Percentiles rank a stretch among this genome's conserved stretches.
These are phyloP conservation scores for Parathielavia hyrcaniae DNA, from an alignment of 495 filamentous ascomycete species.

Conservation along the genomic window DNA sequence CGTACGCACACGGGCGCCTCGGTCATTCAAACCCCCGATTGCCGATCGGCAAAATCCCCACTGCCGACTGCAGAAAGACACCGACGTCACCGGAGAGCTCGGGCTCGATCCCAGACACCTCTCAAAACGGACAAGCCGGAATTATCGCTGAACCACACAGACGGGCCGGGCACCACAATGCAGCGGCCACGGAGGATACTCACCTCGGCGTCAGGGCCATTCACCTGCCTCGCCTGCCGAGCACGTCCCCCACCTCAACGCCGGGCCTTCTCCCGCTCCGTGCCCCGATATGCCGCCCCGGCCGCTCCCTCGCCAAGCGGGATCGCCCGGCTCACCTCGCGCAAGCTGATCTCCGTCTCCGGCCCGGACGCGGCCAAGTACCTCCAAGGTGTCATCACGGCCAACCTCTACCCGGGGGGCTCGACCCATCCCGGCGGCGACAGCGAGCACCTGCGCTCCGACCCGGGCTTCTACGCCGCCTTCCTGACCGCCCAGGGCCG, in stretches of 20 bases:
- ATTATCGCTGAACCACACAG: not conserved
- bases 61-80: slow-evolving; percentile 5
- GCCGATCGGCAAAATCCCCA: slow-evolving; percentile 9
- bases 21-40: slow-evolving; percentile 2
- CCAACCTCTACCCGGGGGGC: slow-evolving; percentile 49
- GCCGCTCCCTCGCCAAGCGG: slow-evolving; percentile 40
- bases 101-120: not conserved
- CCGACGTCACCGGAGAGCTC: slow-evolving; percentile 10
- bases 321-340: slow-evolving; percentile 54
- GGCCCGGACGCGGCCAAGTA: slow-evolving; percentile 74
- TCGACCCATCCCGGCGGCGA: slow-evolving; percentile 25
- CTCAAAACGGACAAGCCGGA: not conserved
- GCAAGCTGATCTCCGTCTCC: slow-evolving; percentile 68
- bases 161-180: not conserved
- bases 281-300: slow-evolving; percentile 17
- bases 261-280: slow-evolving; percentile 11
- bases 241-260: slow-evolving; percentile 12
- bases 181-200: slow-evolving; percentile 5
- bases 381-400: slow-evolving; percentile 81
- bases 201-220: not conserved
- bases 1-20: not conserved
- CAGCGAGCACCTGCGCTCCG: slow-evolving; percentile 14
- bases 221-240: slow-evolving; percentile 6
- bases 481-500: slow-evolving; percentile 84
- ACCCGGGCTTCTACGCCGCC: slow-evolving; percentile 60